Evolutionary conservation across 1,139 yeast species (phyloP), one percentile per base, ranked within the genome.

Genomic region (Kodamaea suecica): DNA sequence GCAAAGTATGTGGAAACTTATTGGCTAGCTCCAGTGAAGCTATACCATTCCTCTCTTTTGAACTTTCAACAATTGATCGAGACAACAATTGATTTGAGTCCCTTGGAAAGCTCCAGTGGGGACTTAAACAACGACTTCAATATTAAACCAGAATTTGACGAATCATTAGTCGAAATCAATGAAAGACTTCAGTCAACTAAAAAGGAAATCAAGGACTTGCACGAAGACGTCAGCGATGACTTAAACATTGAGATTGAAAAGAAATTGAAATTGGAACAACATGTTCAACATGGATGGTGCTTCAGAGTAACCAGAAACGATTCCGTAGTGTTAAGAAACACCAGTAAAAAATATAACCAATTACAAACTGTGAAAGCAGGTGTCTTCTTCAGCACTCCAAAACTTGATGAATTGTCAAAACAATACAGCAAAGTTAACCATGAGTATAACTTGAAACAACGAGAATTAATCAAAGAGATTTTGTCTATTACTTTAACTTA

Each of bases 281-380:
- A 90, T 53, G 82, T 76, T 45, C 76, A 76, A 20, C 94, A 85
- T 56, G 97, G 97, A 9, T 90, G 95, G 95, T 87, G 96, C 55
- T 77, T 90, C 69, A 72, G 97, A 48, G 76, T 92, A 15, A 90
- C 97, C 0, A 76, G 98, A 58, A 86, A 78, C 37, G 97, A 90
- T 53, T 90, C 95, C 3, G 70, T 80, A 8, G 83, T 84, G 14
- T 67, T 92, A 39, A 73, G 97, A 49, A 80, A 79, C 27, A 48
- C 61, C 6, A 73, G 70, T 26, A 68, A 69, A 29, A 71, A 73
- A 32, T 92, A 83, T 53, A 71, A 72, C 34, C 97, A 92, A 55
- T 67, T 90, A 23, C 86, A 88, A 36, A 88, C 97, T 0, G 95
- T 87, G 23, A 92, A 92, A 57, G 95, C 96, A 1, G 98, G 98